phyloP scores from a whole-genome alignment of 2,329 filamentous ascomycete species.

The Knufia petricola region DNA sequence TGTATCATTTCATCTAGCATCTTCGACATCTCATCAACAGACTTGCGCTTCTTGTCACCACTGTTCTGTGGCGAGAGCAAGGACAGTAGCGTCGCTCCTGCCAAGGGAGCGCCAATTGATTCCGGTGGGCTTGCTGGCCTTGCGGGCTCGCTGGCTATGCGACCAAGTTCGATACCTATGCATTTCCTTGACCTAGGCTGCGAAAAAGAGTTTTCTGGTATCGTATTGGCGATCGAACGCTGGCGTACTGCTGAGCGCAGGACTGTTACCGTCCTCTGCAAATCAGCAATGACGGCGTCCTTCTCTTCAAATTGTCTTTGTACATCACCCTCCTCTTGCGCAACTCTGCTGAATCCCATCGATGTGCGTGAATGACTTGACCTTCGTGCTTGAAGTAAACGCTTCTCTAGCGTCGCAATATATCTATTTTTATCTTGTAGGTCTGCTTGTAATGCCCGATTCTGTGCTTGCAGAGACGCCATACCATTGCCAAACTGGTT shows the following conservation, averaged over 20 bases:
- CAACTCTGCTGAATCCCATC: constrained; percentile 58
- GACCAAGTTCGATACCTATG: constrained; percentile 12
- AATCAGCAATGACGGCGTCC: constrained; percentile 81
- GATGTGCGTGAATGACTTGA: constrained; percentile 85
- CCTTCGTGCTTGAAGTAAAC: constrained; percentile 77
- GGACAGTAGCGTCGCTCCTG: constrained; percentile 22
- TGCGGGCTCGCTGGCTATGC: neutral
- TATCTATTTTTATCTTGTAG: constrained; percentile 95
- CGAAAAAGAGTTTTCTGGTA: constrained; percentile 28
- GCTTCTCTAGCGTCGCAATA: constrained; percentile 85
- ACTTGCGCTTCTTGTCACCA: constrained; percentile 49
- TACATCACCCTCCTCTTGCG: constrained; percentile 65
- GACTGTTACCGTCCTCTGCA: constrained; percentile 88
- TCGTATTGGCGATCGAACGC: constrained; percentile 65
- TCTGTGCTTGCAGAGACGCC: constrained; percentile 73
- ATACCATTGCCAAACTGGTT: constrained; percentile 81
- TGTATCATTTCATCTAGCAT: constrained; percentile 97
- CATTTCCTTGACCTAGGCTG: constrained; percentile 25
- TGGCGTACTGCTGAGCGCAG: constrained; percentile 77
- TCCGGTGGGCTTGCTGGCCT: neutral
- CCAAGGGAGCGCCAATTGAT: neutral
- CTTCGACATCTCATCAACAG: constrained; percentile 83
- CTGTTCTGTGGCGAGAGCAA: constrained; percentile 27
- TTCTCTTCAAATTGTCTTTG: constrained; percentile 91
- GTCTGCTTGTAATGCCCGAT: constrained; percentile 86